These are phyloP conservation scores for Neobulgaria alba DNA, from an alignment of 2,329 filamentous ascomycete species.

Conservation along the genomic window DNA sequence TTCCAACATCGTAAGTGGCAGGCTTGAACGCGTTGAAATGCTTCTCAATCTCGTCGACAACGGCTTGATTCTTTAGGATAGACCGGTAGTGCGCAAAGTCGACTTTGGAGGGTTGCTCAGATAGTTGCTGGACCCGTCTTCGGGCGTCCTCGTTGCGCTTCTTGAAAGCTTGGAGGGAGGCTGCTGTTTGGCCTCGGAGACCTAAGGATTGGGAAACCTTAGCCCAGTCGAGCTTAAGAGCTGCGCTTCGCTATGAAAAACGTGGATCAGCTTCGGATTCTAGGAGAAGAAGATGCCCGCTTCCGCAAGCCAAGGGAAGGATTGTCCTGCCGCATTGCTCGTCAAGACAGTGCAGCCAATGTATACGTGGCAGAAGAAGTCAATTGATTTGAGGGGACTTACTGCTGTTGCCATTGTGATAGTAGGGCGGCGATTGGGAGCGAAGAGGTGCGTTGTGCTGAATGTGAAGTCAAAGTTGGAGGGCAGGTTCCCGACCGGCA, in stretches of 20 bases:
- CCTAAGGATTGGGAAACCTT: constrained; percentile 91
- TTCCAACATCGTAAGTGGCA: constrained; percentile 79
- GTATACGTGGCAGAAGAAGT: no score
- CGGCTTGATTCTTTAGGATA: constrained; percentile 88
- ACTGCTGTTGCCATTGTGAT: constrained; percentile 59
- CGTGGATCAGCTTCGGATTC: constrained; percentile 20
- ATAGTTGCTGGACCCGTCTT: constrained; percentile 80
- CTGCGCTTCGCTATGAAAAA: constrained; percentile 76
- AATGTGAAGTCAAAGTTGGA: constrained; percentile 20
- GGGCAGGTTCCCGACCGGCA: constrained; percentile 7
- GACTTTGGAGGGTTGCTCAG: constrained; percentile 75
- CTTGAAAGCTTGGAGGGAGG: constrained; percentile 93
- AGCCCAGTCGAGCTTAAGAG: constrained; percentile 98
- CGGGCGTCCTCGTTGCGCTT: constrained; percentile 98
- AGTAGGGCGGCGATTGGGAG: constrained; percentile 38
- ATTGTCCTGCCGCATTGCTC: constrained; percentile 1
- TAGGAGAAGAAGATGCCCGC: constrained; percentile 6
- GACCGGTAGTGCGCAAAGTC: constrained; percentile 92
- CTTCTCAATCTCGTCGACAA: constrained; percentile 96
- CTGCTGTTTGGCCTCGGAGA: constrained; percentile 88
- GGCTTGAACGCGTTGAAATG: constrained; percentile 90
- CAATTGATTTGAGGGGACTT: constrained; percentile 37
- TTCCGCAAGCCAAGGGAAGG: constrained; percentile 15
- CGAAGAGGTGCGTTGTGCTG: constrained; percentile 34
- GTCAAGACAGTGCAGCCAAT: not conserved